Base-by-base conservation (phyloP, 306 rosid species). In the Quercus rubra region DNA sequence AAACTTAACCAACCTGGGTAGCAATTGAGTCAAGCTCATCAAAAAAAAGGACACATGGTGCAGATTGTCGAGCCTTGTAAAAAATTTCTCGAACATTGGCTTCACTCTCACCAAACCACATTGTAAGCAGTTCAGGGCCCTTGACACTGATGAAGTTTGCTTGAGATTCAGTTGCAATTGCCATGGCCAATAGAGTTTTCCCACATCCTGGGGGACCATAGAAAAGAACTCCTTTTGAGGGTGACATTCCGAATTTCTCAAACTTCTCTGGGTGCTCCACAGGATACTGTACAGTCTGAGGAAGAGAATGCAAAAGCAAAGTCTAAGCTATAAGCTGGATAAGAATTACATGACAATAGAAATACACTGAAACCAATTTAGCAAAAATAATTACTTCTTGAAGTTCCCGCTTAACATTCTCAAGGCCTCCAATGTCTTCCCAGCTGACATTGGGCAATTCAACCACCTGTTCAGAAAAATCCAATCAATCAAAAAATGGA, bases 71-170 rank as follows among this genome's bases (percentile, higher is more conserved):
- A 28, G 30, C 30, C 30, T 28, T 28, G 30, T 28, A 3, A 28
- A 28, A 28, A 28, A 28, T 28, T 28, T 88, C 91, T 61, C 30
- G 30, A 28, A 88, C 91, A 83, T 88, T 85, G 77, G 91, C 91
- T 78, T 88, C 91, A 85, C 91, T 88, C 83, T 88, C 91, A 78
- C 91, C 91, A 83, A 88, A 85, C 89, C 91, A 88, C 87, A 88
- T 85, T 21, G 89, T 88, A 31, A 88, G 91, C 27, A 88, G 75
- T 78, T 88, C 89, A 4, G 88, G 91, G 6, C 91, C 91, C 55
- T 87, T 87, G 67, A 87, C 58, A 69, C 91, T 88, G 70, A 88
- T 88, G 78, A 88, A 88, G 79, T 88, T 88, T 13, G 91, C 91
- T 79, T 88, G 89, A 54, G 89, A 88, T 85, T 88, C 89, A 74